Evolutionary conservation across 2,329 filamentous ascomycete genomes (phyloP).

Genomic region (Mariannaea sp.): DNA sequence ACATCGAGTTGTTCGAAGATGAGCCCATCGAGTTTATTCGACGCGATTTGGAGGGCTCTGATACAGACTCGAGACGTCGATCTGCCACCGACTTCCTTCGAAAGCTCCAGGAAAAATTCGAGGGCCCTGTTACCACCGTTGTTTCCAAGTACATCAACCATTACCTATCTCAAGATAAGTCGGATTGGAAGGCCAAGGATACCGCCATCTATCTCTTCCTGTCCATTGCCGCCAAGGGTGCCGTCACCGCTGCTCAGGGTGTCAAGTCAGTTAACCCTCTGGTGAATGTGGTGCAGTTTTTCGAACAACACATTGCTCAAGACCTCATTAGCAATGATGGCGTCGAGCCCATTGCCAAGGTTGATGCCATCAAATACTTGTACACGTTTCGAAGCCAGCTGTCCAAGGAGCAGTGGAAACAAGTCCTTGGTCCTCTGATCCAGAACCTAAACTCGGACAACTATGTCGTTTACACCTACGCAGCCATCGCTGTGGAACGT

Average conservation of each 20-base stretch:
- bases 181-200: slow-evolving; percentile 96
- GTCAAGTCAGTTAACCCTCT: slow-evolving; percentile 88
- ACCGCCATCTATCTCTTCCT: slow-evolving; percentile 97
- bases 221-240: slow-evolving; percentile 90
- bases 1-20: slow-evolving; percentile 95
- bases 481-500: slow-evolving; percentile 93
- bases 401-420: slow-evolving; percentile 88
- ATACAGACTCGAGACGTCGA: slow-evolving; percentile 88
- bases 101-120: slow-evolving; percentile 87
- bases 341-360: slow-evolving; percentile 85
- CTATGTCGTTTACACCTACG: slow-evolving; percentile 97
- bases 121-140: slow-evolving; percentile 81
- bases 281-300: slow-evolving; percentile 92
- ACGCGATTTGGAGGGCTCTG: slow-evolving; percentile 91
- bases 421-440: slow-evolving; percentile 86
- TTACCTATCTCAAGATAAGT: slow-evolving; percentile 79
- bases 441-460: slow-evolving; percentile 88
- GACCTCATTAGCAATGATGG: slow-evolving; percentile 75
- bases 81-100: slow-evolving; percentile 94
- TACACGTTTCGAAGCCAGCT: slow-evolving; percentile 97
- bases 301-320: slow-evolving; percentile 88
- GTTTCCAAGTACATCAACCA: slow-evolving; percentile 86
- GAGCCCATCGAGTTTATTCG: slow-evolving; percentile 99
- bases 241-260: slow-evolving; percentile 83
- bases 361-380: slow-evolving; percentile 97